Evolutionary conservation across 352 stramenopile genomes (phyloP), one percentile per base, ranked within the genome.

Genomic region (Globisporangium nodosum): DNA sequence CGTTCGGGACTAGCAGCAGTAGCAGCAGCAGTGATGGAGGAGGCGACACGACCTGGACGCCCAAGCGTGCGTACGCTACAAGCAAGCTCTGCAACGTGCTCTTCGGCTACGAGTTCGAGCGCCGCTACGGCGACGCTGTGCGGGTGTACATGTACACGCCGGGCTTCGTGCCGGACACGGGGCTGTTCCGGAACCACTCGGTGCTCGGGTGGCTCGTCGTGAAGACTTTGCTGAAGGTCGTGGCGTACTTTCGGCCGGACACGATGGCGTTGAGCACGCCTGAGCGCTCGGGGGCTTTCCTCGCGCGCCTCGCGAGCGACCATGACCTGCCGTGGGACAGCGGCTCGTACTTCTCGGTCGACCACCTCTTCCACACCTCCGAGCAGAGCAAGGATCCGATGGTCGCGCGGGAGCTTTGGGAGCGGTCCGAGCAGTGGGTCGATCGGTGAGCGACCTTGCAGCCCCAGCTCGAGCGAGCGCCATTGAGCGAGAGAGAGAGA

Each of bases 71-170:
- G 45, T 81, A 78, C 62, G 46, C 57, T 24, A 78, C 64, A 3
- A 74, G 56, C 60, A 81, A 78, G 45, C 64, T 78, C 15, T 81
- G 69, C 60, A 78, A 81, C 30, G 33, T 78, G 30, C 57, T 81
- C 18, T 78, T 81, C 37, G 69, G 50, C 12, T 72, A 76, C 52
- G 69, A 81, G 54, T 68, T 78, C 42, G 50, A 60, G 47, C 69
- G 69, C 0, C 67, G 70, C 0, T 61, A 70, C 35, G 54, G 61
- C 3, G 31, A 68, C 1, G 45, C 60, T 9, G 33, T 76, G 35
- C 50, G 61, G 5, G 62, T 78, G 61, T 75, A 69, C 49, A 68
- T 74, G 56, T 78, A 72, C 56, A 65, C 66, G 15, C 66, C 69
- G 3, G 66, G 69, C 9, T 70, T 81, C 16, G 61, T 74, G 3